A percentile compares a stretch with the other conserved stretches of the same genome.
Conservation (phyloP, 2,329 filamentous ascomycete genomes). For the Aureobasidium pullulans region DNA sequence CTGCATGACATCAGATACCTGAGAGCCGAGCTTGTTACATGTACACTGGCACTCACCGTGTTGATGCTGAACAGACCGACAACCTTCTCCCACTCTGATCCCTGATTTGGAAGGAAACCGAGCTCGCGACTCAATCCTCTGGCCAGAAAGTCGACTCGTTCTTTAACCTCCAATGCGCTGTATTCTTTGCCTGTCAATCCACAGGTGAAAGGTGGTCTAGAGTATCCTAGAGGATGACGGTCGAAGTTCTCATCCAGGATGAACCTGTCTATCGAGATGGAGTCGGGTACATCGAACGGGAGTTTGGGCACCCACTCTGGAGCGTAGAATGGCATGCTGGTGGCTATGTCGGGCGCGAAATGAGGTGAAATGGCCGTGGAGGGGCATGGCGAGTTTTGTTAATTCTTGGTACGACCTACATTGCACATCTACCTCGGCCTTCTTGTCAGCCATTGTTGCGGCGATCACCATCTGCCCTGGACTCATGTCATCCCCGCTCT, state of each 20-base stretch:
- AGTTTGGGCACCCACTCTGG: constrained; percentile 56
- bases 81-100: constrained; percentile 75
- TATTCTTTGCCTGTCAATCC: constrained; percentile 64
- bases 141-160: constrained; percentile 60
- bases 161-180: constrained; percentile 54
- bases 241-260: constrained; percentile 67
- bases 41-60: constrained; percentile 47
- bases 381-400: not conserved
- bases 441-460: not conserved
- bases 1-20: constrained; percentile 30
- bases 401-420: not conserved
- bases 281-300: constrained; percentile 62
- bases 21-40: not conserved
- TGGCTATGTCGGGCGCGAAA: no score
- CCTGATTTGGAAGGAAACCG: constrained; percentile 61
- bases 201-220: constrained; percentile 67
- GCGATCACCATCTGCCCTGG: not conserved
- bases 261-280: constrained; percentile 67
- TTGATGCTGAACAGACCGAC: constrained; percentile 72
- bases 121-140: constrained; percentile 63
- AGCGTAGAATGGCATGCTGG: constrained; percentile 47
- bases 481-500: not conserved
- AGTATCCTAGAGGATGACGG: constrained; percentile 54
- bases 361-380: not conserved
- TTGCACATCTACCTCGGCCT: constrained; percentile 3